Conservation (phyloP, 1,284 basidiomycete genomes). For the Flammula alnicola region DNA sequence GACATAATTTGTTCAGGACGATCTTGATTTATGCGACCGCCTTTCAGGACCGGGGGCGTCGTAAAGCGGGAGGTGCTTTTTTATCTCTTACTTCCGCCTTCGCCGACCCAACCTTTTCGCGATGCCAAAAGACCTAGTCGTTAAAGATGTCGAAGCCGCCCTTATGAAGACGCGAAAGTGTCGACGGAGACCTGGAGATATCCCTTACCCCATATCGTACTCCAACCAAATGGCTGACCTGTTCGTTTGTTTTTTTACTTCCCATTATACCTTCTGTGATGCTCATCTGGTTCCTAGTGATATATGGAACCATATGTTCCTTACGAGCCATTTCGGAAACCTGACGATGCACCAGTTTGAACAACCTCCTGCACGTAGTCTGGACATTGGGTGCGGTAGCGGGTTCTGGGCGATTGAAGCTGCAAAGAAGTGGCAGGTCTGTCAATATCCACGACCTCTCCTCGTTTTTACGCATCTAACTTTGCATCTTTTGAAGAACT, state of each 20-base stretch:
- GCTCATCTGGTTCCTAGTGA: slow-evolving; percentile 48
- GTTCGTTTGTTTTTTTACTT: slow-evolving; percentile 41
- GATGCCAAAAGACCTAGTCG: slow-evolving; percentile 27
- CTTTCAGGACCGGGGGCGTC: too few relatives aligned
- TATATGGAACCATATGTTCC: slow-evolving; percentile 70
- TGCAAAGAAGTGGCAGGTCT: slow-evolving; percentile 65
- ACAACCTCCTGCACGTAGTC: slow-evolving; percentile 53
- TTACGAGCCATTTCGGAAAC: slow-evolving; percentile 49
- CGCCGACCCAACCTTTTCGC: slow-evolving; percentile 17
- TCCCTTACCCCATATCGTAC: slow-evolving; percentile 59
- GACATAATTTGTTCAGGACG: slow-evolving; percentile 27
- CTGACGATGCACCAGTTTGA: slow-evolving; percentile 60
- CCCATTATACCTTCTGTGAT: slow-evolving; percentile 4
- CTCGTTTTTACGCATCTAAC: background rate
- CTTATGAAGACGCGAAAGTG: slow-evolving; percentile 45
- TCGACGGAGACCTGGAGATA: slow-evolving; percentile 49
- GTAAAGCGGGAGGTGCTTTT: slow-evolving; percentile 16
- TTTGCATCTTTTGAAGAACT: slow-evolving; percentile 41
- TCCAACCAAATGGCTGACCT: slow-evolving; percentile 53
- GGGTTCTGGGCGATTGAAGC: slow-evolving; percentile 77
- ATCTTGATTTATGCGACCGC: slow-evolving; percentile 21
- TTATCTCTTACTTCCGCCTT: slow-evolving; percentile 19
- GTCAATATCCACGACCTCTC: slow-evolving; percentile 25
- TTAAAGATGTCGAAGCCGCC: slow-evolving; percentile 40
- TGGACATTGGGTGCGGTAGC: slow-evolving; percentile 83